These are phyloP conservation scores for Micromonas pusilla DNA, from an alignment of 139 green algal species.

Conservation along the genomic window DNA sequence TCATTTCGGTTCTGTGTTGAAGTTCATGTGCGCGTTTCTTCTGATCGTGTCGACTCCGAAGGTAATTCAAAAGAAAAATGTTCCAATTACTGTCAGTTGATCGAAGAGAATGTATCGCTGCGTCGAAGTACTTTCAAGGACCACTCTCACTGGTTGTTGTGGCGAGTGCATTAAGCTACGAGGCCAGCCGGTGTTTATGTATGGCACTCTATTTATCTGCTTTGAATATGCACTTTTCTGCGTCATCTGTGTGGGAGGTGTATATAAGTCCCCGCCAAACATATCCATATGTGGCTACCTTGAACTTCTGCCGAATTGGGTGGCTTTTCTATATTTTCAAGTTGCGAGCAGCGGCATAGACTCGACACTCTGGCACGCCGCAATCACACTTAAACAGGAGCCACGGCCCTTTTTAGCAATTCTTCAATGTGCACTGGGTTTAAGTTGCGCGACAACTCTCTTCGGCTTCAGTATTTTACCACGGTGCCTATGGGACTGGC, in stretches of 20 bases:
- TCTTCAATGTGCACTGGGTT: not conserved
- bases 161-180: not conserved
- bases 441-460: not conserved
- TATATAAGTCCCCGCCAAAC: not conserved
- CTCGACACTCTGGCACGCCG: not conserved
- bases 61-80: no score
- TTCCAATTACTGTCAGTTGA: no score
- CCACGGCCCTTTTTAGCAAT: not conserved
- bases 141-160: not conserved
- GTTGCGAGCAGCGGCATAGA: not conserved
- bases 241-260: not conserved
- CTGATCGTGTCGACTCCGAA: no score
- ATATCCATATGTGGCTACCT: not conserved
- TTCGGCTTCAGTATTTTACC: not conserved
- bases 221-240: not conserved
- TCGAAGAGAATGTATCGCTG: no score
- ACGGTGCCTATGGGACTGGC: not conserved
- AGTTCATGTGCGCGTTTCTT: no score
- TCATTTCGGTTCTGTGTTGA: no score
- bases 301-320: not conserved
- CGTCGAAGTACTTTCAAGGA: no score
- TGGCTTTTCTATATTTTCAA: not conserved
- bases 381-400: not conserved
- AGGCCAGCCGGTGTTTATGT: not conserved
- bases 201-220: not conserved